Evolutionary conservation across 2,329 filamentous ascomycete species (phyloP), one percentile per base, ranked within the genome.

Genomic region (Diatrype stigma): DNA sequence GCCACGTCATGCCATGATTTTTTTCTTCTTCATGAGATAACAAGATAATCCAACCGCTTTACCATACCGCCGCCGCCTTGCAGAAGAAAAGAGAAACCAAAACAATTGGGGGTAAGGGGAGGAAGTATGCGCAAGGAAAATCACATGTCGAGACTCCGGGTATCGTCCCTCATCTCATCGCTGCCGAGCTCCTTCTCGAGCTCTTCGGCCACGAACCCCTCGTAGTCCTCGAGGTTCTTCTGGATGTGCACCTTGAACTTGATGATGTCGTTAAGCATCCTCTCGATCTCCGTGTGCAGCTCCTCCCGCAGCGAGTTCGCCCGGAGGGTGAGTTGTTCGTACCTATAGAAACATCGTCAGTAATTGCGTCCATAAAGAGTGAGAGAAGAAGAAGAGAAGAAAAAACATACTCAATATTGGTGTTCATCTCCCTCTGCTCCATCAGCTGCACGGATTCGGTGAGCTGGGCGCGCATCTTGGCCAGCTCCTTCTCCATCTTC

Each of bases 181-280:
- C 78, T 82, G n/a, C 84, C 83, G 21, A 91, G 73, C 71, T 92
- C 88, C 65, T 86, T 83, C 73, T 96, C 90, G n/a, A 96, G 85
- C 73, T 97, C 93, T 58, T 96, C 89, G 2, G 89, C 86, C 6
- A 96, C 90, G 66, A 96, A 96, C 50, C 86, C 85, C 72, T 99
- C 94, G 68, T 96, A 97, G 64, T 94, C 90, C 67, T 96, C 93
- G 49, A 99, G 76, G 52, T 85, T 87, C 73, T 91, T 92, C 70
- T 99, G 94, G 47, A 99, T 79, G 65, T 97, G 92, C 57, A 99
- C 89, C 74, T 99, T 99, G 82, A 99, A 97, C 65, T 95, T 92
- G 74, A 97, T 96, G 55, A 96, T 88, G 66, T 97, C 92, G 72
- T 96, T 96, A 53, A 99, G 75, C 82, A 97, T 96, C 62, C 86